These are phyloP conservation scores for Mariannaea elegans DNA, from an alignment of 2,329 filamentous ascomycete genomes.

Conservation along the genomic window DNA sequence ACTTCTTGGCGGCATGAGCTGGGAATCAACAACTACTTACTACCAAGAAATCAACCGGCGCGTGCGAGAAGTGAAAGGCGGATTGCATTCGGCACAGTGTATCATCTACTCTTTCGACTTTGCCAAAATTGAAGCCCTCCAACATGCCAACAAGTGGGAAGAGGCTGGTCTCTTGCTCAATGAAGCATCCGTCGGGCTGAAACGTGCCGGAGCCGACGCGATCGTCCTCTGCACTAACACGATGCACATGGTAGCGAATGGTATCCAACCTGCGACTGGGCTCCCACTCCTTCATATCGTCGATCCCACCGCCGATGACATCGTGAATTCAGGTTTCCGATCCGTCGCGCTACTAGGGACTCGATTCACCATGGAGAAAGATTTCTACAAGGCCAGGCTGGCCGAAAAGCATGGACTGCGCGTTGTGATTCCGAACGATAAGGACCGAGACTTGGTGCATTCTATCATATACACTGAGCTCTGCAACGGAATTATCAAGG, in stretches of 20 bases:
- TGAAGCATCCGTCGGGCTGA: constrained; percentile 24
- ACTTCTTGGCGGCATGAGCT: constrained; percentile 40
- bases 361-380: constrained; percentile 37
- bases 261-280: constrained; percentile 16
- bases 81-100: constrained; percentile 34
- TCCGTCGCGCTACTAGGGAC: constrained; percentile 34
- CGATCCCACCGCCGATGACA: constrained; percentile 32
- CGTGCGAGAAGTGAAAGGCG: constrained; percentile 31
- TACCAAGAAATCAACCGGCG: constrained; percentile 39
- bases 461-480: constrained; percentile 34
- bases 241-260: constrained; percentile 32
- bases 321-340: constrained; percentile 22
- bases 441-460: constrained; percentile 24
- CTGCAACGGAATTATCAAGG: constrained; percentile 30
- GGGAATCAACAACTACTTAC: constrained; percentile 38
- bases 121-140: constrained; percentile 31
- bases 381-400: constrained; percentile 33
- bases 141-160: constrained; percentile 28
- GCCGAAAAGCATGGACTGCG: constrained; percentile 16
- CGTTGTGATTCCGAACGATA: constrained; percentile 19
- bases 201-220: constrained; percentile 33
- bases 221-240: constrained; percentile 39
- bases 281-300: constrained; percentile 38
- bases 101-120: constrained; percentile 40
- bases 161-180: constrained; percentile 27